These are phyloP conservation scores for Daldinia loculata DNA, from an alignment of 495 filamentous ascomycete species.

Conservation along the genomic window DNA sequence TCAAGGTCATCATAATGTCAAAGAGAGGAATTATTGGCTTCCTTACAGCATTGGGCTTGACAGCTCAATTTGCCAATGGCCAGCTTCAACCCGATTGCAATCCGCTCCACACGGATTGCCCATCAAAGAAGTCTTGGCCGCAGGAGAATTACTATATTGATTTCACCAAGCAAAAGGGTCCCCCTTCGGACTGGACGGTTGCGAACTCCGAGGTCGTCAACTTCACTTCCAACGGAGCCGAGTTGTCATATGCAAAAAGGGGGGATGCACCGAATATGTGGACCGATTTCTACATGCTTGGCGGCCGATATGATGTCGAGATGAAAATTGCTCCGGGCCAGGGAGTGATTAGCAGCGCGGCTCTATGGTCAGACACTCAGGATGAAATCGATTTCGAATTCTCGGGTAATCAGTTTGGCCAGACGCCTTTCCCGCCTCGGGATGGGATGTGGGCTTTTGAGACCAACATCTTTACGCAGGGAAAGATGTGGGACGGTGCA, in stretches of 20 bases:
- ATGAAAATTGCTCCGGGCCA: slow-evolving; percentile 74
- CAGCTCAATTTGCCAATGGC: slow-evolving; percentile 36
- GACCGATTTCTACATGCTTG: slow-evolving; percentile 77
- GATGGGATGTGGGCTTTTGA: slow-evolving; percentile 65
- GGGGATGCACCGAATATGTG: slow-evolving; percentile 81
- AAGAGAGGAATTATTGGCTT: slow-evolving; percentile 41
- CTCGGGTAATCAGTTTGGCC: slow-evolving; percentile 67
- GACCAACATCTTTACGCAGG: slow-evolving; percentile 93
- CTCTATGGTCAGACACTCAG: slow-evolving; percentile 86
- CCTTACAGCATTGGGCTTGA: slow-evolving; percentile 37
- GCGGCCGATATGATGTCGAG: slow-evolving; percentile 74
- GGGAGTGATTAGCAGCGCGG: slow-evolving; percentile 82
- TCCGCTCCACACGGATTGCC: slow-evolving; percentile 39
- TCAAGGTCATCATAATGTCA: slow-evolving; percentile 32
- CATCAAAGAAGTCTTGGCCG: slow-evolving; percentile 41
- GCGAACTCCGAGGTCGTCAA: slow-evolving; percentile 51
- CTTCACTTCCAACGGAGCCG: slow-evolving; percentile 66
- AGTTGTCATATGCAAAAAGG: slow-evolving; percentile 75
- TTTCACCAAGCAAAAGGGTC: slow-evolving; percentile 41
- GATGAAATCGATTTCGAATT: slow-evolving; percentile 97
- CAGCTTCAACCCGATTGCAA: slow-evolving; percentile 46
- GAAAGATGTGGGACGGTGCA: slow-evolving; percentile 69
- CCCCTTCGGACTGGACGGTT: slow-evolving; percentile 38
- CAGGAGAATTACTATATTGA: slow-evolving; percentile 43
- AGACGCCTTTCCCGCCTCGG: slow-evolving; percentile 48